These are phyloP conservation scores for Epichloe coenophiala DNA, from an alignment of 2,329 filamentous ascomycete genomes.

Conservation along the genomic window DNA sequence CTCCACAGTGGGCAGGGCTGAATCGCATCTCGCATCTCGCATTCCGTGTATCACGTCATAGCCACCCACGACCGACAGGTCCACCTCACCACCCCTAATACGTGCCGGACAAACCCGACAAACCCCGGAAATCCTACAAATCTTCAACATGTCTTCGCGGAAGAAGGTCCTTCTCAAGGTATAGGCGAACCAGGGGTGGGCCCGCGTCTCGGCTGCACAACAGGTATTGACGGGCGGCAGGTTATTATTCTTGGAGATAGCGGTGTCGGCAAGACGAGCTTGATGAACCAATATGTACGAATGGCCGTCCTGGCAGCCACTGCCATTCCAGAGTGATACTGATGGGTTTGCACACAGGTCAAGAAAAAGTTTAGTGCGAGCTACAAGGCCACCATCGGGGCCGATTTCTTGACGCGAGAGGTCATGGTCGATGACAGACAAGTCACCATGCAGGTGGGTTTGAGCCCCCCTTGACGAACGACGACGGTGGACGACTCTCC, in stretches of 20 bases:
- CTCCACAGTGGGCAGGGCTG: not conserved
- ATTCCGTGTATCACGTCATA: slow-evolving; percentile 3
- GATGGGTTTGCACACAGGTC: slow-evolving; percentile 46
- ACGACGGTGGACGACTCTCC: not conserved
- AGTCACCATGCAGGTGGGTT: slow-evolving; percentile 87
- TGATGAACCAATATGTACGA: slow-evolving; percentile 99
- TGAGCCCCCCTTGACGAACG: not conserved
- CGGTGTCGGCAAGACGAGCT: slow-evolving; percentile 96
- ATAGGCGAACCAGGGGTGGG: slow-evolving; percentile 11
- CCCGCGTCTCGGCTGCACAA: too few species aligned
- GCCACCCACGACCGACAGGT: not conserved
- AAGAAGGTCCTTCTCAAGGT: slow-evolving; percentile 92
- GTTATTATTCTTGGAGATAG: slow-evolving; percentile 98
- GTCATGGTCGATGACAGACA: slow-evolving; percentile 93
- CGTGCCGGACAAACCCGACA: not conserved
- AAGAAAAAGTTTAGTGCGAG: slow-evolving; percentile 99
- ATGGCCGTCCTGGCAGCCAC: slow-evolving; percentile 6
- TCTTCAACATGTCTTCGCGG: slow-evolving; percentile 53
- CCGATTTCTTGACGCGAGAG: slow-evolving; percentile 96
- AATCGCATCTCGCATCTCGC: not conserved
- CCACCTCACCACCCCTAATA: too few species aligned
- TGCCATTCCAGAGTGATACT: not conserved
- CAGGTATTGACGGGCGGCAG: slow-evolving; percentile 30
- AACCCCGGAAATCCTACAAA: slow-evolving; percentile 1
- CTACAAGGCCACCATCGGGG: slow-evolving; percentile 98